Conservation (phyloP, 2,329 filamentous ascomycete genomes). For the Sporothrix euskadiensis region DNA sequence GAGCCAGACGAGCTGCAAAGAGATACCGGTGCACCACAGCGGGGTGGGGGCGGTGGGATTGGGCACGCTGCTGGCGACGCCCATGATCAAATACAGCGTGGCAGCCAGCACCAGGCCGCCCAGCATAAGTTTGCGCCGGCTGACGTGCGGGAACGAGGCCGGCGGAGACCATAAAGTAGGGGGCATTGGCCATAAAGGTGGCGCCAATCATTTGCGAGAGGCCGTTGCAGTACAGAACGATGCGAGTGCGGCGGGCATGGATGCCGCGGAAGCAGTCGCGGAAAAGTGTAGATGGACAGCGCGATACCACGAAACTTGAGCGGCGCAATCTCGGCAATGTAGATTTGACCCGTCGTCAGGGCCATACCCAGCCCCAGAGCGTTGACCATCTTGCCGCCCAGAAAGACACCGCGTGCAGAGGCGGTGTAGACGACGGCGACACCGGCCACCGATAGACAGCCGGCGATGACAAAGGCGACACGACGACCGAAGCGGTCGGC, state of each 20-base stretch:
- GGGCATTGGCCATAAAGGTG: constrained; percentile 12
- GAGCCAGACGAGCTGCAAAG: neutral
- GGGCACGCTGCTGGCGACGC: neutral
- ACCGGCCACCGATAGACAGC: neutral
- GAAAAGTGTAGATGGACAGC: neutral
- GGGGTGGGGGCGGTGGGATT: neutral
- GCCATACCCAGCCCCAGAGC: constrained; percentile 13
- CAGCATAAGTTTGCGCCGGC: neutral
- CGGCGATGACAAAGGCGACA: neutral
- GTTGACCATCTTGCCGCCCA: constrained; percentile 24
- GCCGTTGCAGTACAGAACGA: constrained; percentile 22
- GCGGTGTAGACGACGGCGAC: neutral
- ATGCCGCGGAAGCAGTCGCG: constrained; percentile 24
- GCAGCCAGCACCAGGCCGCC: neutral
- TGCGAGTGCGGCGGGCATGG: constrained; percentile 25
- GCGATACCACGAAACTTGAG: neutral
- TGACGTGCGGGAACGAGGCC: neutral
- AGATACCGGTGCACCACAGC: neutral
- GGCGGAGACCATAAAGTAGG: constrained; percentile 20
- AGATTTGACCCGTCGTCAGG: neutral
- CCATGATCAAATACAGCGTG: neutral
- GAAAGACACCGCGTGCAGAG: neutral
- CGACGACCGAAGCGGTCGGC: neutral
- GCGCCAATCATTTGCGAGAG: constrained; percentile 19
- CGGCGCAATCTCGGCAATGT: constrained; percentile 22